Percentiles rank a stretch among this genome's conserved stretches.
These are phyloP conservation scores for Ocimum tenuiflorum DNA, from an alignment of 257 asterid genomes.

Conservation along the genomic window DNA sequence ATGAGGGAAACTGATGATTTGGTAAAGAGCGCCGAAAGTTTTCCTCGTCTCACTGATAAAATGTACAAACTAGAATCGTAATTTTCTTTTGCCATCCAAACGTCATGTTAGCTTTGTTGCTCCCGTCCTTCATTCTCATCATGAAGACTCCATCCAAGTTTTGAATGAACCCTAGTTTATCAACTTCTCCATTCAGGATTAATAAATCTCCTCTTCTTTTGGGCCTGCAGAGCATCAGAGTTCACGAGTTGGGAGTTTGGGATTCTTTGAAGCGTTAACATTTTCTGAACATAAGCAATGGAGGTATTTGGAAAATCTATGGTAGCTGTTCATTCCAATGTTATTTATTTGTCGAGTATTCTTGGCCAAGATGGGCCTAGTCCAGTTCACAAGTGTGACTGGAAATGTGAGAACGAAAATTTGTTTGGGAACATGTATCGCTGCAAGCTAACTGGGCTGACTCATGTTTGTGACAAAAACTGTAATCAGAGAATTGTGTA, in stretches of 20 bases:
- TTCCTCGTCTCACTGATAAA: not conserved
- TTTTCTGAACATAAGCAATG: constrained; percentile 39
- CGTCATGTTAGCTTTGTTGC: not conserved
- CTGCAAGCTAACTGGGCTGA: constrained; percentile 77
- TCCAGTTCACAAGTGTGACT: constrained; percentile 92
- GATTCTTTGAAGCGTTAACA: constrained; percentile 21
- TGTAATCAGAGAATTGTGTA: constrained; percentile 88
- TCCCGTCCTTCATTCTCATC: constrained; percentile 3
- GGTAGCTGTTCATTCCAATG: constrained; percentile 75
- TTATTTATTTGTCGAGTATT: constrained; percentile 82
- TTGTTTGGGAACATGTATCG: constrained; percentile 82
- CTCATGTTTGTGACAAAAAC: constrained; percentile 87
- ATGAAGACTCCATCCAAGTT: not conserved
- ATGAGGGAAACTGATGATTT: not conserved
- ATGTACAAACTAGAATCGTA: constrained; percentile 2
- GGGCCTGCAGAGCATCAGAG: constrained; percentile 61
- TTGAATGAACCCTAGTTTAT: not conserved
- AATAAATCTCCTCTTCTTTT: constrained; percentile 36
- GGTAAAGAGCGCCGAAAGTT: not conserved
- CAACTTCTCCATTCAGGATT: constrained; percentile 30
- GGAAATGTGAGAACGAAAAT: constrained; percentile 85
- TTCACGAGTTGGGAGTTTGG: constrained; percentile 24
- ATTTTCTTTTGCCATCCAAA: not conserved
- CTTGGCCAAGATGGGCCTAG: constrained; percentile 98
- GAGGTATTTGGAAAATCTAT: constrained; percentile 91